Percentiles rank a stretch among this genome's conserved stretches.
Evolutionary conservation across 163 green algal species (phyloP).

Genomic region (Chlamydomonas reinhardtii): DNA sequence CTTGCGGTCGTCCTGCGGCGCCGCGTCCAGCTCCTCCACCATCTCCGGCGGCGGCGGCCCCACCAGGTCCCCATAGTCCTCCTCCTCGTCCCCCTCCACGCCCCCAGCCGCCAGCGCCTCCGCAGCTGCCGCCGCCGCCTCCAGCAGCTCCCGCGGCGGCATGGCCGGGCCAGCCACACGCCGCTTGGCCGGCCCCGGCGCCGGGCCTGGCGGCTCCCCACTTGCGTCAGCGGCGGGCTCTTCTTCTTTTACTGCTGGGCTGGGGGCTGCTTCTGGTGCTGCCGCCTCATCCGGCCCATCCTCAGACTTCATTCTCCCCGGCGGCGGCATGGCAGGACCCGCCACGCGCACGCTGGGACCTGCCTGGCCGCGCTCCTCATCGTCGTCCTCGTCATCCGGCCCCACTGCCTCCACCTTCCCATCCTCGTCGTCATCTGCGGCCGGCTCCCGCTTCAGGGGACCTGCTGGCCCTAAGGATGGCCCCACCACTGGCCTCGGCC

Average conservation of each 20-base stretch:
- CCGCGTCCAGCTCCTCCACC: slow-evolving; percentile 71
- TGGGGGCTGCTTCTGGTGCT: not conserved
- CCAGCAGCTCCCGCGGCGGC: slow-evolving; percentile 75
- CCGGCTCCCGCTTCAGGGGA: not conserved
- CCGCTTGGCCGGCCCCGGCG: not conserved
- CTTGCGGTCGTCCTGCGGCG: slow-evolving; percentile 73
- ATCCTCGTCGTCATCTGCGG: not conserved
- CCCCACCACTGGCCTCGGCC: too few relatives aligned
- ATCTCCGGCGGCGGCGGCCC: slow-evolving; percentile 82
- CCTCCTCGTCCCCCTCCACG: slow-evolving; percentile 1
- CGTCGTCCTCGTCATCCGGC: not conserved
- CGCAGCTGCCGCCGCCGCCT: slow-evolving; percentile 70
- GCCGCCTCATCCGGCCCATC: too few relatives aligned
- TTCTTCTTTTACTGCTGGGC: slow-evolving; percentile 8
- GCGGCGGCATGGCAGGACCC: not conserved
- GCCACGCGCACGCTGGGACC: not conserved
- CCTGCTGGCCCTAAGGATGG: not conserved
- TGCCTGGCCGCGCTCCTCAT: too few relatives aligned
- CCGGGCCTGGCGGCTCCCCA: not conserved
- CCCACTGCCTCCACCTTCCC: not conserved
- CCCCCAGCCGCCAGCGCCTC: slow-evolving; percentile 4
- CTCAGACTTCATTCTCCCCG: not conserved
- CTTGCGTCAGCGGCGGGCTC: not conserved
- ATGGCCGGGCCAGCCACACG: slow-evolving; percentile 71
- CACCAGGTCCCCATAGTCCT: slow-evolving; percentile 66